Base-by-base conservation (phyloP, 768 basidiomycete species). In the Lactarius trivialis region DNA sequence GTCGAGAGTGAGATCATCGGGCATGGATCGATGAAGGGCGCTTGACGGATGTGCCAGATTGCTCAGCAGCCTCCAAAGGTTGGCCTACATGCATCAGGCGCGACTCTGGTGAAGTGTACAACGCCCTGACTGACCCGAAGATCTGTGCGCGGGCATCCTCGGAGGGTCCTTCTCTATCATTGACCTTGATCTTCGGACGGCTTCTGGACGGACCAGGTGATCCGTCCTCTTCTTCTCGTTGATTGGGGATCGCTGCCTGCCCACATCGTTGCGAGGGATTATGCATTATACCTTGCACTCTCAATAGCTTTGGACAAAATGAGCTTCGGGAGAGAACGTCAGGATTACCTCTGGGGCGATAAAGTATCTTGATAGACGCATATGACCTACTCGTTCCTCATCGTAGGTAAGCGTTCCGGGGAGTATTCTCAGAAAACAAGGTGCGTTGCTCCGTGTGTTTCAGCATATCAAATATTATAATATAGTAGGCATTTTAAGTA, bases 251-350 rank as follows among this genome's bases (percentile, higher is more conserved):
- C 3, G 17, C 28, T 15, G 21, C 11, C 15, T 26, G 21, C 3
- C 11, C 12, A 49, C 15, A 34, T 14, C 15, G 21, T 19, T 41
- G 37, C n/a, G 14, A 9, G 45, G 4, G 4, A 63, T 63, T 14
- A 60, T 55, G 5, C 62, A 63, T 63, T 14, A 60, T 55, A 3
- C 62, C 62, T 8, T 59, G 45, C 3, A 58, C 62, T 26, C 28
- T 60, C 58, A 63, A 55, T 30, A 63, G 7, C 37, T 54, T 57
- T 63, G 36, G 8, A 5, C 8, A 32, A 37, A 21, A 11, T 4
- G 53, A 21, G 7, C 3, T 7, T 7, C 2, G 32, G 21, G 9
- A 49, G 48, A 3, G 7, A 3, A n/a, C 6, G 43, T 19, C n/a
- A 32, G 5, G 4, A 1, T 39, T 58, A 58, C 49, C 49, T 39